Conservation (phyloP, 2,329 filamentous ascomycete genomes). For the Diaporthe ampelina region DNA sequence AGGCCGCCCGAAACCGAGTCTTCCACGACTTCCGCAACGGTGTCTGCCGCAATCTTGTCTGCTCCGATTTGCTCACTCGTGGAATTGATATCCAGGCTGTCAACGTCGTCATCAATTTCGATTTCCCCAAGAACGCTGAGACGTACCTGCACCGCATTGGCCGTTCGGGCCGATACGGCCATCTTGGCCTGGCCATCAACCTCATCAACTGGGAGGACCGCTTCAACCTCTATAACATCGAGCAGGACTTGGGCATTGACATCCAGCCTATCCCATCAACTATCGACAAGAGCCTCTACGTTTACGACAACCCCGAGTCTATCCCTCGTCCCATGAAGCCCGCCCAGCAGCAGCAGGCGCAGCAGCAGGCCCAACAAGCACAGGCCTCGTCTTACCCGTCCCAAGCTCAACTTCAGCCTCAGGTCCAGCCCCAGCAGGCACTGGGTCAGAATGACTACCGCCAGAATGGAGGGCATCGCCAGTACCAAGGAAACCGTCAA, state of each 20-base stretch:
- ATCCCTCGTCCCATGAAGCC: conserved; percentile 82
- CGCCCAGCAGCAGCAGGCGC: conserved; percentile 39
- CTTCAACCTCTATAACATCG: conserved; percentile 99
- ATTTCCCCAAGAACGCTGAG: conserved; percentile 99
- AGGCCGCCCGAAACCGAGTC: conserved; percentile 96
- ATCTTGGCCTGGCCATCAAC: conserved; percentile 97
- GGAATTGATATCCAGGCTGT: conserved; percentile 99
- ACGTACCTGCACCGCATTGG: conserved; percentile 99
- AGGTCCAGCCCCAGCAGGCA: conserved; percentile 31
- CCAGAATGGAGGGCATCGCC: conserved; percentile 56
- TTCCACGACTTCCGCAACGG: conserved; percentile 99
- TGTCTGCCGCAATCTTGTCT: conserved; percentile 97
- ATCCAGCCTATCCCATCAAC: conserved; percentile 95
- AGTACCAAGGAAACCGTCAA: conserved; percentile 56
- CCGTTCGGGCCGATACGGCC: conserved; percentile 95
- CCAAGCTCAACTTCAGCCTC: conserved; percentile 37
- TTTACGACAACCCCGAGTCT: conserved; percentile 95
- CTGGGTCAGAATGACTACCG: conserved; percentile 54
- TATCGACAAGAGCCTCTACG: conserved; percentile 98
- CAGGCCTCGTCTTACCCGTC: conserved; percentile 39
- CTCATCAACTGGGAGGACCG: conserved; percentile 99
- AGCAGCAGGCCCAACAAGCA: conserved; percentile 45
- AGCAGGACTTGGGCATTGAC: conserved; percentile 96
- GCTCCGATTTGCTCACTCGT: conserved; percentile 95
- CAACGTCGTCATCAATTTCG: conserved; percentile 99